Base-by-base conservation (phyloP, 148 eudicot species). In the Dysphania ambrosioides region DNA sequence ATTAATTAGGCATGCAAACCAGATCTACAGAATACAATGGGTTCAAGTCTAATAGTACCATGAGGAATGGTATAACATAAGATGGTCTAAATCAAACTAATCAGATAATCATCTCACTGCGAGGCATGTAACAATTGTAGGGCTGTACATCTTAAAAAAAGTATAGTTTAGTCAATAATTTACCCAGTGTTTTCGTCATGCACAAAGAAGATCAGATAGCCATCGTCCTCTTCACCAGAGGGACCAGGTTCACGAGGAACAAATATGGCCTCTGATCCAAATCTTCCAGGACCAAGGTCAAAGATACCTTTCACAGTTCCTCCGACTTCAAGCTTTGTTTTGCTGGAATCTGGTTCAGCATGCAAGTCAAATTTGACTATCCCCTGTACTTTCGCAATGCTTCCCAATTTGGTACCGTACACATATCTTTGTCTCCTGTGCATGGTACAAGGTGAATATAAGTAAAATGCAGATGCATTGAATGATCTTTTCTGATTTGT, bases 111-210 rank as follows among this genome's bases (percentile, higher is more conserved):
- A 40, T 4, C 24, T 26, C 38, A 19, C 19, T 30, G n/a, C n/a
- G n/a, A n/a, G n/a, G n/a, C n/a, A n/a, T n/a, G n/a, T 21, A 30
- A 67, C 42, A 51, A 63, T 75, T 36, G n/a, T 55, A n/a, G 61
- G 21, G 9, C 31, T 26, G 70, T 69, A 65, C 30, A 19, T 55
- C 65, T 67, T 68, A 57, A 73, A 12, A 0, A 7, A 64, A 56
- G 23, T 16, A 7, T 11, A 60, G 44, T 64, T n/a, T n/a, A n/a
- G 31, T 34, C 15, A 65, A 71, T 23, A 41, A 58, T 40, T 36
- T 88, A 95, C 97, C 97, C 96, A 10, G 86, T 88, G 60, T 76
- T 87, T 77, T 95, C 98, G 75, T 95, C 91, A 70, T 95, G 97
- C 62, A 82, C 90, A 79, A 95, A 95, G 91, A 88, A 86, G 62